Evolutionary conservation across 495 filamentous ascomycete species (phyloP).

Genomic region (Tuber borchii): DNA sequence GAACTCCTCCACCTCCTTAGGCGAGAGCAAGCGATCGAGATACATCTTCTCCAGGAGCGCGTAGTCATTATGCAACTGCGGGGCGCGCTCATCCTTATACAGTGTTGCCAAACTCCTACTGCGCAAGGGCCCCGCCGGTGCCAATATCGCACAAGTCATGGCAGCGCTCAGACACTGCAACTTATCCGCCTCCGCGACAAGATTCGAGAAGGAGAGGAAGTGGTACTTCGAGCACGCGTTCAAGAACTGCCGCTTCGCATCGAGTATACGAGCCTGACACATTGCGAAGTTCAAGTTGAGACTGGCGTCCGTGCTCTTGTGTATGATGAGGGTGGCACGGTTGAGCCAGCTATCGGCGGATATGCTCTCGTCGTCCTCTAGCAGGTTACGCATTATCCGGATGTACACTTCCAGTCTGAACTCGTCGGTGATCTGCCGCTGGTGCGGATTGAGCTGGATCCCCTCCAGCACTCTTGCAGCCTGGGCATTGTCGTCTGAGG

Average conservation of each 20-base stretch:
- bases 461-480: conserved; percentile 72
- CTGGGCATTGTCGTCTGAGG: conserved; percentile 67
- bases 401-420: conserved; percentile 80
- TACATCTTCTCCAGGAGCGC: conserved; percentile 96
- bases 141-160: conserved; percentile 91
- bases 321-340: conserved; percentile 83
- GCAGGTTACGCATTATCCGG: conserved; percentile 85
- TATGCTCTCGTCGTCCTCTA: conserved; percentile 89
- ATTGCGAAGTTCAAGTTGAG: conserved; percentile 78
- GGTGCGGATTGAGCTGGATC: conserved; percentile 80
- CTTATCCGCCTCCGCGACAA: conserved; percentile 77
- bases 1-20: conserved; percentile 78
- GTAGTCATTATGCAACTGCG: conserved; percentile 64
- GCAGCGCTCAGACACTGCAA: conserved; percentile 76
- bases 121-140: conserved; percentile 80
- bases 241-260: conserved; percentile 84
- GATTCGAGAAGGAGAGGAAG: conserved; percentile 64
- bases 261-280: conserved; percentile 84
- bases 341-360: conserved; percentile 80
- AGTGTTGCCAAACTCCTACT: conserved; percentile 70
- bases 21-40: conserved; percentile 73
- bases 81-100: conserved; percentile 87
- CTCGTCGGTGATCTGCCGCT: conserved; percentile 70
- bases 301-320: conserved; percentile 63
- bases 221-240: conserved; percentile 83